Base-by-base conservation (phyloP, 352 stramenopile species). In the Phytophthora melonis region DNA sequence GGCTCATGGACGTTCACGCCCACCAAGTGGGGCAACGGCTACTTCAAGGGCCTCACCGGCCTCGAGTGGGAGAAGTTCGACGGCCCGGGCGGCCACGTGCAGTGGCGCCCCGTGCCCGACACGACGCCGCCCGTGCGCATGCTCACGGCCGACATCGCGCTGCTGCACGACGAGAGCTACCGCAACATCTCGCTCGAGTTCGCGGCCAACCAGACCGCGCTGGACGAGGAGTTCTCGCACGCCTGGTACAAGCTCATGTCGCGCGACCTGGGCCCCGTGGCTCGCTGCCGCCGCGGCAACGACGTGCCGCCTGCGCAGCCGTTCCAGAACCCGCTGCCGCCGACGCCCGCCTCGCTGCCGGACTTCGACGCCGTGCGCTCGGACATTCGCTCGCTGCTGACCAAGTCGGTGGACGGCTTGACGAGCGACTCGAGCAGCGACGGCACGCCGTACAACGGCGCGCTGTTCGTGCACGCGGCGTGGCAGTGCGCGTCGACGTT, bases 1-100 rank as follows among this genome's bases (percentile, higher is more conserved):
- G 91, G 89, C 23, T 79, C 88, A 8, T 98, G 94, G 94, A 96
- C 90, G 6, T 78, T 83, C 66, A 77, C 92, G 32, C 91, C 84
- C 59, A 85, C 89, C 23, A 88, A 91, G 36, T 98, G 98, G 80
- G 91, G 79, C 57, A 99, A 99, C 79, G 89, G 97, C 62, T 99
- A 99, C 83, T 99, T 91, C 78, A 83, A 73, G n/a, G 74, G 72
- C 3, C 43, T 79, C 59, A 74, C 98, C 3, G 82, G 97, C 59
- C 83, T 98, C 68, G 80, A 89, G 57, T 98, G 94, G 94, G 92
- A 84, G 55, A 81, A 91, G 59, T 86, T 82, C 21, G 89, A 87
- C 30, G 84, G 81, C 66, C 88, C 86, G 39, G 88, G 81, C 32
- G 81, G 81, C 43, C 85, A 87, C 39, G 82, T 80, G 54, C 80